These are phyloP conservation scores for Saccharum hybrid DNA, from an alignment of 202 grass and related monocot species.

Conservation along the genomic window DNA sequence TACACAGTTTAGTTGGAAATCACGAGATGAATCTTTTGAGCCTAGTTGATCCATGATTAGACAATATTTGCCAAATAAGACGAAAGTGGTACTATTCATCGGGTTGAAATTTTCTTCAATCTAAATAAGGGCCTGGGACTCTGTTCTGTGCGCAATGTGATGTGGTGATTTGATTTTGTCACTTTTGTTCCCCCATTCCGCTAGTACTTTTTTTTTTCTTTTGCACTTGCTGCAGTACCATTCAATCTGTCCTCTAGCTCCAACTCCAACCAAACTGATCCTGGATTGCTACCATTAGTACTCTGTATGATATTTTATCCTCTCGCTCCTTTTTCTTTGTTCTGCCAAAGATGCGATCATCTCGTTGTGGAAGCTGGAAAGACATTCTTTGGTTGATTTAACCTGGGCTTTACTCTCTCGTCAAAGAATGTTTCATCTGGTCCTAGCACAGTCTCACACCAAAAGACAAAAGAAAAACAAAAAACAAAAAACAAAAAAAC, in stretches of 20 bases:
- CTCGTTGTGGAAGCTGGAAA: constrained; percentile 42
- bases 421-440: constrained; percentile 29
- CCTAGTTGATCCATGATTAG: too few relatives aligned
- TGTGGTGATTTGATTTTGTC: constrained; percentile 51
- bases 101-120: too few relatives aligned
- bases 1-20: too few relatives aligned
- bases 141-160: constrained; percentile 33
- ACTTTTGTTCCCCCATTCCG: constrained; percentile 55
- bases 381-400: constrained; percentile 53
- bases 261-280: constrained; percentile 26
- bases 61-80: too few relatives aligned
- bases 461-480: not conserved
- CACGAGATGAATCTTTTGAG: too few relatives aligned
- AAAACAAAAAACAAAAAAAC: too few relatives aligned
- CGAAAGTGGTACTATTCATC: too few relatives aligned
- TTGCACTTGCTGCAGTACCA: not conserved
- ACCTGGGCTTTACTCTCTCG: constrained; percentile 46
- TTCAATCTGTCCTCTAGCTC: constrained; percentile 45
- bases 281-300: not conserved
- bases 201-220: constrained; percentile 4
- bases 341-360: constrained; percentile 27
- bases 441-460: not conserved
- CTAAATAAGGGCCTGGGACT: too few relatives aligned
- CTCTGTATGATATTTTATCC: not conserved
- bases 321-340: not conserved